Evolutionary conservation across 225 moss, liverwort and hornwort genomes (phyloP).

Genomic region (Thuidium tamariscinum): DNA sequence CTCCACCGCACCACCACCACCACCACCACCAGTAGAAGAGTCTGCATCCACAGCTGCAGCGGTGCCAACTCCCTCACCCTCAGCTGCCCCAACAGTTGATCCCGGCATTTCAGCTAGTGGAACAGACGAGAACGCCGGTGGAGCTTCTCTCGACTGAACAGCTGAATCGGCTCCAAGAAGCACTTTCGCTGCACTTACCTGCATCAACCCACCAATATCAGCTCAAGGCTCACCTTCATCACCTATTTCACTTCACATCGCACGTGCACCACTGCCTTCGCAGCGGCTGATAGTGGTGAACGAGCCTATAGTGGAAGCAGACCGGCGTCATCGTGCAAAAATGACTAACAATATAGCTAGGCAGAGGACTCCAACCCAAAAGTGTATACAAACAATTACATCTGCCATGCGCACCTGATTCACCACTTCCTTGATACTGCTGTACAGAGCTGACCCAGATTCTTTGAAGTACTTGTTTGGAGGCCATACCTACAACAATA

Average conservation of each 20-base stretch:
- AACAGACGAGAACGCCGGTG: constrained; percentile 61
- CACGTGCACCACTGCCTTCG: neutral
- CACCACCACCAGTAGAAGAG: neutral
- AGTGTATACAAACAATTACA: neutral
- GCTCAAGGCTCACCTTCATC: neutral
- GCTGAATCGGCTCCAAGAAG: constrained; percentile 61
- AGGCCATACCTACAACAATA: constrained; percentile 66
- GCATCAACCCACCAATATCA: constrained; percentile 15
- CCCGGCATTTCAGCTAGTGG: constrained; percentile 41
- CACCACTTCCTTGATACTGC: constrained; percentile 59
- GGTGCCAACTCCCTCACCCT: constrained; percentile 15
- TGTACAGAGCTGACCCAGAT: constrained; percentile 51
- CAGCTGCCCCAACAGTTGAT: neutral
- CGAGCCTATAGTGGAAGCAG: neutral
- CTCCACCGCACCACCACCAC: neutral
- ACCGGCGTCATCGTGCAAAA: neutral
- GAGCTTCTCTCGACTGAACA: constrained; percentile 26
- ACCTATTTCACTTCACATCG: neutral
- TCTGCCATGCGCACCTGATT: constrained; percentile 35
- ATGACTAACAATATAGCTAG: neutral
- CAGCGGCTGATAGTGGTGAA: neutral
- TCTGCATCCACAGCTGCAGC: constrained; percentile 10
- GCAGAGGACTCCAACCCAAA: neutral
- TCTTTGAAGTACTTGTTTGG: constrained; percentile 83
- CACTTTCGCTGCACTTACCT: constrained; percentile 58